Percentiles rank a stretch among this genome's conserved stretches.
These are phyloP conservation scores for Waitea zeae DNA, from an alignment of 1,284 basidiomycete species.

Conservation along the genomic window DNA sequence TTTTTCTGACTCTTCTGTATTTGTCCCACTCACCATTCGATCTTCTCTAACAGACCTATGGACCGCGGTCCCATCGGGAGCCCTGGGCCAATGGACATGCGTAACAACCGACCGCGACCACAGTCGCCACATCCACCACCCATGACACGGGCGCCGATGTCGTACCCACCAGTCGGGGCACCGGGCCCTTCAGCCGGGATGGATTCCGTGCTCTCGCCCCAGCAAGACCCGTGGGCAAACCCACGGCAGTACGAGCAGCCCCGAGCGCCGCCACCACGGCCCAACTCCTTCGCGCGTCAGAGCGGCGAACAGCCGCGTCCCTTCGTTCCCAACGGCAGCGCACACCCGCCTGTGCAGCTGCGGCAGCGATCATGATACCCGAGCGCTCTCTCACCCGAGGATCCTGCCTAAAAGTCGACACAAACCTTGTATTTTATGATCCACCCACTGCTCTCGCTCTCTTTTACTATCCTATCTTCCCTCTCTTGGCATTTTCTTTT, in stretches of 20 bases:
- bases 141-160: constrained; percentile 22
- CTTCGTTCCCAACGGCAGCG: constrained; percentile 21
- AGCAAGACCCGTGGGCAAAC: constrained; percentile 27
- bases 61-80: constrained; percentile 16
- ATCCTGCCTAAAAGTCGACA: too few relatives aligned
- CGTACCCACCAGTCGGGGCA: constrained; percentile 19
- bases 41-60: constrained; percentile 15
- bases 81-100: constrained; percentile 20
- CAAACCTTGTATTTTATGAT: too few relatives aligned
- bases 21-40: constrained; percentile 10
- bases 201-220: constrained; percentile 20
- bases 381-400: too few relatives aligned
- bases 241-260: constrained; percentile 17
- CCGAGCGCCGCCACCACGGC: constrained; percentile 26
- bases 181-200: constrained; percentile 23
- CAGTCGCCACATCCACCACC: constrained; percentile 20
- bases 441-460: too few relatives aligned
- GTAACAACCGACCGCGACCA: constrained; percentile 21
- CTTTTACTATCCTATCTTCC: too few relatives aligned
- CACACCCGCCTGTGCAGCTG: constrained; percentile 25
- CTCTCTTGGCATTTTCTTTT: too few relatives aligned
- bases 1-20: background rate
- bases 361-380: constrained; percentile 36
- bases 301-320: constrained; percentile 27
- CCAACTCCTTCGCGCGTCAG: constrained; percentile 36